Evolutionary conservation across 495 filamentous ascomycete genomes (phyloP).

Genomic region (Aspergillus kassunensis): DNA sequence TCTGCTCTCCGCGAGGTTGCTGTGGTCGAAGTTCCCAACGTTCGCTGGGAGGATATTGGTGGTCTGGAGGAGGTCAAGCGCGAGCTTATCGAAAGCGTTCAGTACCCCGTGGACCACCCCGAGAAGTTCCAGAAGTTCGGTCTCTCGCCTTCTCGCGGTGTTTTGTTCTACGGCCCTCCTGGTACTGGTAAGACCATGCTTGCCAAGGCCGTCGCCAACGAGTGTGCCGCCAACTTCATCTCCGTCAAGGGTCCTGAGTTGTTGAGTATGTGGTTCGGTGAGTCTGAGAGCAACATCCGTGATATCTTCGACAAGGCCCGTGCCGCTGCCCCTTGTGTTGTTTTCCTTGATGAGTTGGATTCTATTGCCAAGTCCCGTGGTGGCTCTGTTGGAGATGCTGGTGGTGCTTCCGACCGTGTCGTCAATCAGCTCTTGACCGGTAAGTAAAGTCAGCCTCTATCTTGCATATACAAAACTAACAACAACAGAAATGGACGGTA

Average conservation of each 20-base stretch:
- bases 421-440: constrained; percentile 98
- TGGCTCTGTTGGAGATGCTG: constrained; percentile 93
- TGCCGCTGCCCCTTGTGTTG: constrained; percentile 95
- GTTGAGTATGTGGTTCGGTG: constrained; percentile 99
- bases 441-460: constrained; percentile 45
- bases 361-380: constrained; percentile 99
- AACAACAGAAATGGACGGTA: constrained; percentile 89
- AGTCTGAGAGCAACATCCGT: constrained; percentile 99
- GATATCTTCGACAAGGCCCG: constrained; percentile 99
- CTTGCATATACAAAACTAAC: constrained; percentile 33
- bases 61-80: constrained; percentile 98
- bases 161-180: constrained; percentile 96
- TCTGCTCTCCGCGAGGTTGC: constrained; percentile 98
- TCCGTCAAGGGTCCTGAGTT: constrained; percentile 98
- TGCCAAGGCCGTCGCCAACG: constrained; percentile 98
- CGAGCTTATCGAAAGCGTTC: constrained; percentile 98
- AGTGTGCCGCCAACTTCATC: constrained; percentile 99
- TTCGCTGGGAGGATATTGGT: constrained; percentile 99
- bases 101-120: constrained; percentile 98
- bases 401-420: constrained; percentile 97
- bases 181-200: constrained; percentile 99
- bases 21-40: constrained; percentile 97
- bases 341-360: constrained; percentile 98
- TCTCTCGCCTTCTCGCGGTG: constrained; percentile 95
- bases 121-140: constrained; percentile 99